phyloP scores from a whole-genome alignment of 2,329 filamentous ascomycete genomes.

The Aspergillus luchuensis region DNA sequence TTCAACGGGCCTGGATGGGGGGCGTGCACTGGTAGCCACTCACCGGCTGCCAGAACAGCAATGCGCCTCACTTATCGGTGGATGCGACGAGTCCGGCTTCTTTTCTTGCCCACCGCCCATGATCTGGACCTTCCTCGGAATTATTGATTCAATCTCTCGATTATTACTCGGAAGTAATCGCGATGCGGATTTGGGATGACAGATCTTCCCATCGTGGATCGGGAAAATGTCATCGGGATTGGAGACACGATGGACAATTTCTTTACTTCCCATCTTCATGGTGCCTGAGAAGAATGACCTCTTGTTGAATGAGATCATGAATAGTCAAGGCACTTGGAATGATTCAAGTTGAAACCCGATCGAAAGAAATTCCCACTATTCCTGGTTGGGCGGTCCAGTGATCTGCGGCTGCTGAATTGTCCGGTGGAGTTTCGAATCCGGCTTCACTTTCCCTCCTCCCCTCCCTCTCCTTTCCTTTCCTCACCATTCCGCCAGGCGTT shows the following conservation, averaged over 20 bases:
- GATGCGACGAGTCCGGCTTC: conserved; percentile 11
- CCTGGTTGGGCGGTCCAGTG: conserved; percentile 13
- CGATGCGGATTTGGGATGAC: not conserved
- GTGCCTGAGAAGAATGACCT: not conserved
- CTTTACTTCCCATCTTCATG: not conserved
- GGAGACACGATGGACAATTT: not conserved
- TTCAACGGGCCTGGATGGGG: conserved; percentile 3
- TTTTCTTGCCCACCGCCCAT: not conserved
- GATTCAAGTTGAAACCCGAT: not conserved
- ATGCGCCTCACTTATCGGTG: conserved; percentile 23
- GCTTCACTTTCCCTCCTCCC: not conserved
- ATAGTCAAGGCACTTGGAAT: not conserved
- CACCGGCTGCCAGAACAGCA: conserved; percentile 22
- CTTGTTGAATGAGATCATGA: not conserved
- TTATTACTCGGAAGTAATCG: no score
- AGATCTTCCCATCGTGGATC: not conserved
- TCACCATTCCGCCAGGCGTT: not conserved
- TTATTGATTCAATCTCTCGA: not conserved
- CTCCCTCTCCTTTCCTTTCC: not conserved
- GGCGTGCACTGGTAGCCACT: conserved; percentile 13
- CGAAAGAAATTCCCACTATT: not conserved
- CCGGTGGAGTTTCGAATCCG: conserved; percentile 1
- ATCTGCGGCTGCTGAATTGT: conserved; percentile 10
- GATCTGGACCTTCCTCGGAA: not conserved
- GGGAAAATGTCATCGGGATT: not conserved